Conservation (phyloP, 2,329 filamentous ascomycete genomes). For the Aspergillus calidoustus region DNA sequence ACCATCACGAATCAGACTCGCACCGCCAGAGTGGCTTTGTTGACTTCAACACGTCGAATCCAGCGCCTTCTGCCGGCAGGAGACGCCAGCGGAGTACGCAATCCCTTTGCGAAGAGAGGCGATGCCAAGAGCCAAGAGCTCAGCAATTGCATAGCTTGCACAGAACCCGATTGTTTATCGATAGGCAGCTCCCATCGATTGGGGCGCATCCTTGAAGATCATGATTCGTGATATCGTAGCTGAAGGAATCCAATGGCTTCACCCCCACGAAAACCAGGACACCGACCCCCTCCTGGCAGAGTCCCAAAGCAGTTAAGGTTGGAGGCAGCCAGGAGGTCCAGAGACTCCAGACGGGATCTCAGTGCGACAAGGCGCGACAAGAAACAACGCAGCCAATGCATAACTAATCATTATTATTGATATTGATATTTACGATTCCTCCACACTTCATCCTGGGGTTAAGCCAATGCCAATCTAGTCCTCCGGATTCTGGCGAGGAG, state of each 20-base stretch:
- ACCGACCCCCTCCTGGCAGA: not conserved
- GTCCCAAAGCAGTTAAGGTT: not conserved
- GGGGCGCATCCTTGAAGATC: conserved; percentile 1
- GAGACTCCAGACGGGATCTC: not conserved
- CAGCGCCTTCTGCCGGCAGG: not conserved
- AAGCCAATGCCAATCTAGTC: not conserved
- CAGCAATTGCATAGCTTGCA: conserved; percentile 5
- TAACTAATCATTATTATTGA: no score
- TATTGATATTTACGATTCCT: not conserved
- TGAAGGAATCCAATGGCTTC: not conserved
- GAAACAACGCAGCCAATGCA: conserved; percentile 1
- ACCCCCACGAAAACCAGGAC: not conserved
- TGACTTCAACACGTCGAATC: not conserved
- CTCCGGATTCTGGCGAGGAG: not conserved
- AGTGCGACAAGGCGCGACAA: not conserved
- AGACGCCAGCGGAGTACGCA: not conserved
- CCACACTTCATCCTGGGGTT: not conserved
- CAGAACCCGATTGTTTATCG: not conserved
- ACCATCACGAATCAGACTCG: not conserved
- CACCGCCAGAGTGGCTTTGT: not conserved
- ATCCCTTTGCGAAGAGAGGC: not conserved
- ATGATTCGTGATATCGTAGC: conserved; percentile 5
- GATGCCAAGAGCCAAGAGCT: not conserved
- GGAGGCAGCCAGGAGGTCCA: not conserved
- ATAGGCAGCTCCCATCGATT: conserved; percentile 3